A percentile compares a stretch with the other conserved stretches of the same genome.
phyloP scores from a whole-genome alignment of 2,329 filamentous ascomycete genomes.

The Furcasterigmium sp. region DNA sequence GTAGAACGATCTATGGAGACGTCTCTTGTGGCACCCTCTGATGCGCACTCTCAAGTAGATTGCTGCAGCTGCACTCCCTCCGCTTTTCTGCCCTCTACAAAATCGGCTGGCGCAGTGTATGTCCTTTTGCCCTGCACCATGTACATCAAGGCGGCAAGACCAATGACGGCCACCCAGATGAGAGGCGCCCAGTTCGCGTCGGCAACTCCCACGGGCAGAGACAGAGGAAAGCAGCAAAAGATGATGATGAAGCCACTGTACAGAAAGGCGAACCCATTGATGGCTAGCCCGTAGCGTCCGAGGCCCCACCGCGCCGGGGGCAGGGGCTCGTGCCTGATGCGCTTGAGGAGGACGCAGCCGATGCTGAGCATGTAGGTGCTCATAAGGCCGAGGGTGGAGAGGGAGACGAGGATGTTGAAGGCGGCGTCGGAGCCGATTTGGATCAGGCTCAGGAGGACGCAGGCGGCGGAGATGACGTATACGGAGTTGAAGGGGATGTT shows the following conservation, averaged over 20 bases:
- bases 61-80: slow-evolving; percentile 1
- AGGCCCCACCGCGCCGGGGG: slow-evolving; percentile 30
- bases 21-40: background rate
- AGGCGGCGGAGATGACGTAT: slow-evolving; percentile 19
- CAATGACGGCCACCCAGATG: slow-evolving; percentile 2
- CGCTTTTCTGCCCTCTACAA: slow-evolving; percentile 1
- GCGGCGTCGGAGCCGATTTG: slow-evolving; percentile 25
- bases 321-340: slow-evolving; percentile 24
- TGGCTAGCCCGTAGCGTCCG: slow-evolving; percentile 26
- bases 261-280: slow-evolving; percentile 25
- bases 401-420: slow-evolving; percentile 27
- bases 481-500: slow-evolving; percentile 26
- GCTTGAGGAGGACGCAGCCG: slow-evolving; percentile 24
- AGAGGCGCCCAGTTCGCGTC: slow-evolving; percentile 2
- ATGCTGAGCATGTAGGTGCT: slow-evolving; percentile 26
- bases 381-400: slow-evolving; percentile 23
- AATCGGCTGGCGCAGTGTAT: slow-evolving; percentile 1
- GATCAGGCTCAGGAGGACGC: slow-evolving; percentile 24
- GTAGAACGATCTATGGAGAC: slow-evolving; percentile 12
- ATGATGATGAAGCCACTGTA: slow-evolving; percentile 15
- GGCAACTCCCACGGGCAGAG: slow-evolving; percentile 1
- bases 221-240: slow-evolving; percentile 6
- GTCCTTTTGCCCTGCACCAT: background rate
- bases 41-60: background rate
- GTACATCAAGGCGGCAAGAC: background rate